Evolutionary conservation across 306 rosid genomes (phyloP).

Genomic region (Gastrolobium villosum): DNA sequence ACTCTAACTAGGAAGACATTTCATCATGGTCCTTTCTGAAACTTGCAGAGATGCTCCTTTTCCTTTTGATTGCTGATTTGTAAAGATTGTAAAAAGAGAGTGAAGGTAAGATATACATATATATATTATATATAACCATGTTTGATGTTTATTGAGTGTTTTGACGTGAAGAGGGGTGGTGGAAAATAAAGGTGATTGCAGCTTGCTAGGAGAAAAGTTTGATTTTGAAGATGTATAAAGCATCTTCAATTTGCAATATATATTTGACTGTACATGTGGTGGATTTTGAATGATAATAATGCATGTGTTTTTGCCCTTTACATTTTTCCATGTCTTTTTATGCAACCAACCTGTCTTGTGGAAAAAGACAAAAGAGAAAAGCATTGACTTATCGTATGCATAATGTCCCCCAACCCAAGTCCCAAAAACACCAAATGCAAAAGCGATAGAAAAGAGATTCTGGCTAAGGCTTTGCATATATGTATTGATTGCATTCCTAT

Average conservation of each 20-base stretch:
- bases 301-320: constrained; percentile 4
- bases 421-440: constrained; percentile 39
- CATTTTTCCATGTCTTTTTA: constrained; percentile 22
- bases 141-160: constrained; percentile 54
- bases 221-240: constrained; percentile 43
- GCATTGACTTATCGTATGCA: constrained; percentile 46
- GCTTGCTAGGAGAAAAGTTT: constrained; percentile 41
- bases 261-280: constrained; percentile 32
- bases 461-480: constrained; percentile 30
- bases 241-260: constrained; percentile 36
- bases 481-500: background rate
- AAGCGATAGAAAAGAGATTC: constrained; percentile 16
- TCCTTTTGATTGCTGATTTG: constrained; percentile 51
- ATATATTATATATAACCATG: constrained; percentile 46
- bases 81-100: constrained; percentile 60
- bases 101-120: constrained; percentile 41
- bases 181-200: constrained; percentile 50
- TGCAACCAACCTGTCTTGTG: constrained; percentile 41
- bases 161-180: constrained; percentile 48
- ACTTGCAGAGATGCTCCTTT: constrained; percentile 55
- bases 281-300: constrained; percentile 48
- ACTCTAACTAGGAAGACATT: constrained; percentile 51
- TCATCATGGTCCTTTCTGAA: constrained; percentile 61
- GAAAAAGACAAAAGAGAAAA: constrained; percentile 38
- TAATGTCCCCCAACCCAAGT: constrained; percentile 38